Evolutionary conservation across 805 yeast genomes (phyloP).

Genomic region (Yarrowia porcina): DNA sequence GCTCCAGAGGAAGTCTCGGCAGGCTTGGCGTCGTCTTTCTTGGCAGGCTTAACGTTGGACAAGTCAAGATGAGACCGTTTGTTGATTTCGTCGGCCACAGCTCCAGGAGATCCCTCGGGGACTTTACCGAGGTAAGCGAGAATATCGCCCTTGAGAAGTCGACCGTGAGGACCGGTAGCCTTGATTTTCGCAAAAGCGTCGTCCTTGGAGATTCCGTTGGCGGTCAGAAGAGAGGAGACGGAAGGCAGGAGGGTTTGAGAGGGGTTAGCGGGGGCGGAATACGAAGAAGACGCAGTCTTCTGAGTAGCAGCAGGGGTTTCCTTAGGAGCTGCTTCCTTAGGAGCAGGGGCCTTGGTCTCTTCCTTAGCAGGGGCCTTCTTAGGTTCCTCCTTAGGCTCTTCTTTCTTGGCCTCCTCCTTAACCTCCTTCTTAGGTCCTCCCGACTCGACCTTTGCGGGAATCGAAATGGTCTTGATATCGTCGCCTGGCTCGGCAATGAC

Average conservation of each 20-base stretch:
- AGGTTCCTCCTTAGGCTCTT: not conserved
- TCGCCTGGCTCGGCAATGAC: conserved; percentile 84
- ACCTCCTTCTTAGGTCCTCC: not conserved
- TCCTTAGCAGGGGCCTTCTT: too few species aligned
- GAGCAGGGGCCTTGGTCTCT: conserved; percentile 25
- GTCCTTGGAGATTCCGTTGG: conserved; percentile 58
- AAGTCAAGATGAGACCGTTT: conserved; percentile 64
- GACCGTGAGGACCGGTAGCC: conserved; percentile 87
- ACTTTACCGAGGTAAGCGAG: conserved; percentile 77
- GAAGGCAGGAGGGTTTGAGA: conserved; percentile 73
- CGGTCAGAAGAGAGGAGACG: conserved; percentile 61
- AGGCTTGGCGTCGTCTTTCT: not conserved
- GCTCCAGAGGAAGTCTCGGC: conserved; percentile 27
- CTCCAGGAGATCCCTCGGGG: conserved; percentile 50
- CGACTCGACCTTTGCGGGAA: conserved; percentile 45
- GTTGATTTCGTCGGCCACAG: conserved; percentile 53
- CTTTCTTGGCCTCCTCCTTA: conserved; percentile 29
- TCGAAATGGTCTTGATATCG: conserved; percentile 60
- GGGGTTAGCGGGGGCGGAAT: conserved; percentile 52
- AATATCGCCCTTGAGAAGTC: conserved; percentile 87
- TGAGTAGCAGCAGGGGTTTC: conserved; percentile 22
- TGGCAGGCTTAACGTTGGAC: conserved; percentile 50
- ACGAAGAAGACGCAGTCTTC: conserved; percentile 26
- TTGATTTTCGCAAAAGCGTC: conserved; percentile 70
- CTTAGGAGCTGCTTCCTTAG: conserved; percentile 23